Conservation (phyloP, 2,329 filamentous ascomycete genomes). For the Colletotrichum lupini region DNA sequence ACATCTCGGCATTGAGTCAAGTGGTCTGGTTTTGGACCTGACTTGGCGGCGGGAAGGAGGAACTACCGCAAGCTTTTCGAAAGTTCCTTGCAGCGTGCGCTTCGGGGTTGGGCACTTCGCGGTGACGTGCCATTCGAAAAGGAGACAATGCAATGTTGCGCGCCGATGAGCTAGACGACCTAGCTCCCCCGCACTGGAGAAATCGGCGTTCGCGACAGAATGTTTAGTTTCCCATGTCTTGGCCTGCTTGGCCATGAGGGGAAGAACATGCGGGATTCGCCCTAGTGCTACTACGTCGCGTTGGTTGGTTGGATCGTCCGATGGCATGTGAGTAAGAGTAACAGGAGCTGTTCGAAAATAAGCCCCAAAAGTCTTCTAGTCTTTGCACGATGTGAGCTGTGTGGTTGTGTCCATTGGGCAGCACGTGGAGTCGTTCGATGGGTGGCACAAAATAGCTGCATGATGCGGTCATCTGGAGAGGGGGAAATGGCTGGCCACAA, state of each 20-base stretch:
- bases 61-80: slow-evolving; percentile 23
- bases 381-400: not conserved
- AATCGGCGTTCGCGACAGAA: not conserved
- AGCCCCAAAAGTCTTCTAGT: not conserved
- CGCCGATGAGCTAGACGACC: slow-evolving; percentile 1
- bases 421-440: slow-evolving; percentile 28
- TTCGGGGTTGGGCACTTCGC: not conserved
- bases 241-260: slow-evolving; percentile 9
- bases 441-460: slow-evolving; percentile 18
- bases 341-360: slow-evolving; percentile 18
- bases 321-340: slow-evolving; percentile 15
- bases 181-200: slow-evolving; percentile 14
- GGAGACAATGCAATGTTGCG: slow-evolving; percentile 20
- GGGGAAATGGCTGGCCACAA: slow-evolving; percentile 18
- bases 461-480: slow-evolving; percentile 34
- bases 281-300: slow-evolving; percentile 17
- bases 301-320: slow-evolving; percentile 11
- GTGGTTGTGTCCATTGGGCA: not conserved
- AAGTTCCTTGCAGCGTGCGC: not conserved
- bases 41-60: not conserved
- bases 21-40: slow-evolving; percentile 4
- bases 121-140: slow-evolving; percentile 19
- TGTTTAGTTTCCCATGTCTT: slow-evolving; percentile 29
- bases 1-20: slow-evolving; percentile 31
- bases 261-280: not conserved